Base-by-base conservation (phyloP, 352 stramenopile species). In the Globisporangium heterothallicum region DNA sequence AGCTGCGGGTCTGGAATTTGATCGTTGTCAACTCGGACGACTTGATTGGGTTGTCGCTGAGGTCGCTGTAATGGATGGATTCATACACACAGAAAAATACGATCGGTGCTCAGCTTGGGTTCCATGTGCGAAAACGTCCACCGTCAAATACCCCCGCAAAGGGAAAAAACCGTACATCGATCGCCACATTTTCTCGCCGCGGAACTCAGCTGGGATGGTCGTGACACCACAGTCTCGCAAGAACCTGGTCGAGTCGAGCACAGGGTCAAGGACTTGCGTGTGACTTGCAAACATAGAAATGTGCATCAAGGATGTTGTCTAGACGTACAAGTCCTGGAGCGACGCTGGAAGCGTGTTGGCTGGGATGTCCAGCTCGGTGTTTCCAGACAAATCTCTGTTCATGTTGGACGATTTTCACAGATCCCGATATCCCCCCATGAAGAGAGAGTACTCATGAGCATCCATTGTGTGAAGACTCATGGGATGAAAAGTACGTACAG, bases 31-130 rank as follows among this genome's bases (percentile, higher is more conserved):
- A 24, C 40, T 60, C 53, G 7, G 42, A 34, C 29, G 43, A 24
- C 19, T 46, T 24, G 5, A 60, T 46, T 30, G 53, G 53, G 22
- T 60, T 60, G 26, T 60, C 53, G 29, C 53, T 60, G 6, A 60
- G 22, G 19, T 60, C 53, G 24, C 53, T 60, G 24, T 16, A 41
- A 9, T 30, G 0, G 19, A 14, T 1, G 16, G 30, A 14, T 44
- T n/a, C n/a, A n/a, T 21, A n/a, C 21, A 36, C n/a, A 49, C 18
- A 24, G 27, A 10, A 10, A 48, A 25, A 47, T 22, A 2, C n/a
- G 7, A 27, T 7, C 10, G 5, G 21, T n/a, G n/a, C n/a, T n/a
- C n/a, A n/a, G n/a, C n/a, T n/a, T n/a, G n/a, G n/a, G n/a, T n/a
- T n/a, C n/a, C n/a, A n/a, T n/a, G n/a, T n/a, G n/a, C n/a, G n/a